These are phyloP conservation scores for Trichopus zeylanicus DNA, from an alignment of 116 monocot genomes.

Conservation along the genomic window DNA sequence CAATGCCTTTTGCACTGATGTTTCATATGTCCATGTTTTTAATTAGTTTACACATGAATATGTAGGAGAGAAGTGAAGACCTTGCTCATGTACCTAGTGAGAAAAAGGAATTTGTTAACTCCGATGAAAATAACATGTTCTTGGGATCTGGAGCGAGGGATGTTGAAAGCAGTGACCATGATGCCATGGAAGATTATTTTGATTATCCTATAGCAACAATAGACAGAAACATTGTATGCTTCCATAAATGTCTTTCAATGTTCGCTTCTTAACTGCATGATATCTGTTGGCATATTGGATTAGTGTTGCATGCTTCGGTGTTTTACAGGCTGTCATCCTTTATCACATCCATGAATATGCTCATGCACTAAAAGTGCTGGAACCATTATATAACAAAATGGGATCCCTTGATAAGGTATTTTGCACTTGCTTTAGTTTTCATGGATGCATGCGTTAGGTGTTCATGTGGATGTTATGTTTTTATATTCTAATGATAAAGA, in stretches of 20 bases:
- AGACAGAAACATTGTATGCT: conserved; percentile 64
- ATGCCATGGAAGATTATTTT: conserved; percentile 41
- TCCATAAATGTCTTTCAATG: background rate
- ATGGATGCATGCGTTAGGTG: background rate
- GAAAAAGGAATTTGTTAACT: conserved; percentile 24
- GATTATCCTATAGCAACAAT: conserved; percentile 57
- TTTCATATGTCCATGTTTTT: no score
- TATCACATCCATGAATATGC: conserved; percentile 73
- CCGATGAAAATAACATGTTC: conserved; percentile 12
- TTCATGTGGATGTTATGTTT: background rate
- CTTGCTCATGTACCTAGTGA: conserved; percentile 35
- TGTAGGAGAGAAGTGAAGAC: conserved; percentile 43
- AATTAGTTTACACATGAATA: no score
- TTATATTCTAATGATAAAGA: no score
- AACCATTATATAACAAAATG: conserved; percentile 63
- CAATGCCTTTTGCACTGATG: no score
- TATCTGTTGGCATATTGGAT: background rate
- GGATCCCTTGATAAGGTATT: conserved; percentile 88
- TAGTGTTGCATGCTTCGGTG: background rate
- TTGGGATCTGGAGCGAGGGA: conserved; percentile 35
- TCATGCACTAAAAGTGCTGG: conserved; percentile 45
- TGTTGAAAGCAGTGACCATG: conserved; percentile 21
- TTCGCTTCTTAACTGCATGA: background rate
- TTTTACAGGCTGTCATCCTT: conserved; percentile 61
- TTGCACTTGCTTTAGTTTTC: background rate